These are phyloP conservation scores for Vicia faba DNA, from an alignment of 306 rosid genomes.

Conservation along the genomic window DNA sequence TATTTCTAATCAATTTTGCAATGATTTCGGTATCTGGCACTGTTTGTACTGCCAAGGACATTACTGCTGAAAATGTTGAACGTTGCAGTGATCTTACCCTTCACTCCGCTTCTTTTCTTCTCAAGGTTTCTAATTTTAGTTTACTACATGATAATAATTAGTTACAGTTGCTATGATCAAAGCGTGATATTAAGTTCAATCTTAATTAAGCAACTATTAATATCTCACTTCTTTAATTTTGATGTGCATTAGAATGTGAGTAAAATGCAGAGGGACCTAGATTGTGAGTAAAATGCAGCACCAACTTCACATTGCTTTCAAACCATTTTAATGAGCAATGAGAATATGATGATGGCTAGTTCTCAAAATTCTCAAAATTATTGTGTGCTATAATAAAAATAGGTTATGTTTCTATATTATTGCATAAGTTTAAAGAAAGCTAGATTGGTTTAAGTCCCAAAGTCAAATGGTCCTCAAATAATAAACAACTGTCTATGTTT, in stretches of 20 bases:
- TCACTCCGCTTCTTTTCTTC: slow-evolving; percentile 80
- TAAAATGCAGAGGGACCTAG: slow-evolving; percentile 14
- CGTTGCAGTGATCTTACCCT: slow-evolving; percentile 65
- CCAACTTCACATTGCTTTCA: slow-evolving; percentile 1
- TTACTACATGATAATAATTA: background rate
- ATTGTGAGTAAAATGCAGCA: slow-evolving; percentile 15
- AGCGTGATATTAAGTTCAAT: background rate
- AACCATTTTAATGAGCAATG: background rate
- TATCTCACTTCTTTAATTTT: background rate
- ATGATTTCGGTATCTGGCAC: slow-evolving; percentile 72
- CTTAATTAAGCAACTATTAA: background rate
- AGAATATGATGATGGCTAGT: slow-evolving; percentile 15
- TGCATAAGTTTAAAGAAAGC: background rate
- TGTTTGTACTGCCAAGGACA: slow-evolving; percentile 49
- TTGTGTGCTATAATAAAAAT: background rate
- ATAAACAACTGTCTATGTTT: background rate
- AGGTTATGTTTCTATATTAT: background rate
- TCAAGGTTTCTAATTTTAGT: slow-evolving; percentile 56
- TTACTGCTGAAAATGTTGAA: slow-evolving; percentile 38
- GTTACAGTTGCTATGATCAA: background rate
- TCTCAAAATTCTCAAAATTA: background rate
- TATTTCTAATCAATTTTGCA: slow-evolving; percentile 73
- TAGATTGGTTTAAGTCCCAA: background rate
- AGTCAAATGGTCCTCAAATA: background rate
- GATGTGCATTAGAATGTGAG: slow-evolving; percentile 51